Evolutionary conservation across 495 filamentous ascomycete species (phyloP).

Genomic region (Bombardia bombarda): DNA sequence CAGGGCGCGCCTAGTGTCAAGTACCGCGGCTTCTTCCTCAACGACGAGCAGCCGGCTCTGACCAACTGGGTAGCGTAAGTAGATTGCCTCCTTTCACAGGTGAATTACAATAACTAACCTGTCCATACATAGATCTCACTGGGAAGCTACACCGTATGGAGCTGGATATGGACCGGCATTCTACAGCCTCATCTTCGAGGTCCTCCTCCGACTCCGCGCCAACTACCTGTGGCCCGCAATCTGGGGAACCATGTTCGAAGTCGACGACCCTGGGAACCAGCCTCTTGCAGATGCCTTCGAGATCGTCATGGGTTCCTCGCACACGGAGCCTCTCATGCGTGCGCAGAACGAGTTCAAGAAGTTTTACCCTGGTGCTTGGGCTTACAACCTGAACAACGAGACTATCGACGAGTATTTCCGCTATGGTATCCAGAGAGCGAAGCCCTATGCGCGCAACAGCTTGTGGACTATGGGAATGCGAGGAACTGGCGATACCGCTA

Average conservation of each 20-base stretch:
- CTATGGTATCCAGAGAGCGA: conserved; percentile 57
- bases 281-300: conserved; percentile 63
- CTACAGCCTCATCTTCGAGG: conserved; percentile 62
- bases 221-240: conserved; percentile 72
- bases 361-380: conserved; percentile 53
- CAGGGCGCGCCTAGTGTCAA: conserved; percentile 60
- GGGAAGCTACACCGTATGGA: conserved; percentile 41
- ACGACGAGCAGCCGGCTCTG: conserved; percentile 66
- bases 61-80: conserved; percentile 57
- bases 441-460: conserved; percentile 53
- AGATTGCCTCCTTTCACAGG: neutral
- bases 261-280: conserved; percentile 61
- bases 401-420: conserved; percentile 58
- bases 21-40: conserved; percentile 73
- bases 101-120: neutral
- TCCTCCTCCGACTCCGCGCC: conserved; percentile 58
- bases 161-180: conserved; percentile 55
- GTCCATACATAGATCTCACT: conserved; percentile 15
- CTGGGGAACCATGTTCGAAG: conserved; percentile 63
- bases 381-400: conserved; percentile 57
- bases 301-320: conserved; percentile 62
- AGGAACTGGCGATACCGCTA: conserved; percentile 57
- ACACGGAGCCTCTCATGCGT: conserved; percentile 69
- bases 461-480: conserved; percentile 69
- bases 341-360: conserved; percentile 61